Base-by-base conservation (phyloP, 2,329 filamentous ascomycete genomes). In the Epichloe coenophiala region DNA sequence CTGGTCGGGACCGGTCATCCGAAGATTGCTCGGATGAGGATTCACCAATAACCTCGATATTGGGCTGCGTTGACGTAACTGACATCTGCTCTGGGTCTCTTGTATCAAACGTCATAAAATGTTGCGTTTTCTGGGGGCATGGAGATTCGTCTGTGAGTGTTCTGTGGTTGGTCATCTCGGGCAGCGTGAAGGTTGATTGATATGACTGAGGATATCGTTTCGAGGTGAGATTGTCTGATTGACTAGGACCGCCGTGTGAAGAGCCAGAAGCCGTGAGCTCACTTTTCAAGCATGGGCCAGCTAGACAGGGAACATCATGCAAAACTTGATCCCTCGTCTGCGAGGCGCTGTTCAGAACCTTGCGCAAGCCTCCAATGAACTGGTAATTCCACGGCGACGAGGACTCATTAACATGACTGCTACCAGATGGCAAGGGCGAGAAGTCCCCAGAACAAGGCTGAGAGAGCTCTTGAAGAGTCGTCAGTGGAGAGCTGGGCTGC, bases 141-240 rank as follows among this genome's bases (percentile, higher is more conserved):
- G 47, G 43, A 31, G 52, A 49, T n/a, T 46, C 43, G n/a, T 45
- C 42, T 11, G 66, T 70, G 56, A 77, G 73, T 19, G 77, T 65
- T 58, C 77, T 73, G 69, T 77, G 77, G 58, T 81, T 80, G 43
- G 73, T 70, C 15, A 66, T 69, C 40, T 77, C 74, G 15, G 73
- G 74, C 3, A 68, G 55, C 3, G 73, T 76, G 11, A 74, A 74
- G 43, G 62, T 66, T 11, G 64, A 57, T 49, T 62, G 57, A 47
- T 61, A 60, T 5, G 65, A 65, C 23, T 56, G 52, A n/a, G 58
- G 56, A 7, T 54, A 61, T 12, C 21, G 54, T 55, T 58, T 65
- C 56, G 51, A 57, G 51, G 45, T 57, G 54, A 42, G 59, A 17
- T 37, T 42, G 12, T 11, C 17, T 8, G 36, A n/a, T 45, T 13